Evolutionary conservation across 2,329 filamentous ascomycete species (phyloP), one percentile per base, ranked within the genome.

Genomic region (Fusarium concolor): DNA sequence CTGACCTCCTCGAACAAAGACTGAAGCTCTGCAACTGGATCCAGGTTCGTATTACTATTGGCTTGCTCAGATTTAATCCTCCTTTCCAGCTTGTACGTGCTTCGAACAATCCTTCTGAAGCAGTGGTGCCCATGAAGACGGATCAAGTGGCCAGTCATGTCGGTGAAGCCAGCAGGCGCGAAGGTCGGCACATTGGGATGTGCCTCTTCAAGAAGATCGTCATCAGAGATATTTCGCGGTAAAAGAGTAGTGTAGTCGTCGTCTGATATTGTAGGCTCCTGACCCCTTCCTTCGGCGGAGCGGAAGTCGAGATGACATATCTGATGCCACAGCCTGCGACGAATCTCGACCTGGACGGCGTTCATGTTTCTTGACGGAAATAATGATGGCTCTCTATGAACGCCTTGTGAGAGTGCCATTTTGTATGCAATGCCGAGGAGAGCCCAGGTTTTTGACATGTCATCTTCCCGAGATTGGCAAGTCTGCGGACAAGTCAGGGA

Each of bases 211-310:
- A 22, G 4, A 15, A 54, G 41, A 14, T 37, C 17, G 6, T 37
- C 22, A 37, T 54, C 42, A 3, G 29, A 54, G 15, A 54, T 10
- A 14, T 47, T 54, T 54, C 22, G 29, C 18, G 51, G 51, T 20
- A 54, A 41, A 14, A 47, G 46, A 7, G 51, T 47, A 3, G 41
- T 54, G 2, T 37, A 54, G 3, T 54, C 51, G 1, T 37, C 42
- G 7, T 54, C 51, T 22, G 42, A 54, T 54, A 54, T 47, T 6
- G 51, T 54, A 5, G 51, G 51, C 15, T 54, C 51, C 33, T 54
- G 51, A 8, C 51, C 51, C 6, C 42, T 26, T 6, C 41, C 45
- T 37, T 54, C 51, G 28, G 51, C 41, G 17, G 51, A 54, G 29
- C 42, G 51, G 12, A 47, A 54, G 31, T 54, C 51, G 3, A 54